These are phyloP conservation scores for Atkinsonella hypoxylon DNA, from an alignment of 2,329 filamentous ascomycete species.

Conservation along the genomic window DNA sequence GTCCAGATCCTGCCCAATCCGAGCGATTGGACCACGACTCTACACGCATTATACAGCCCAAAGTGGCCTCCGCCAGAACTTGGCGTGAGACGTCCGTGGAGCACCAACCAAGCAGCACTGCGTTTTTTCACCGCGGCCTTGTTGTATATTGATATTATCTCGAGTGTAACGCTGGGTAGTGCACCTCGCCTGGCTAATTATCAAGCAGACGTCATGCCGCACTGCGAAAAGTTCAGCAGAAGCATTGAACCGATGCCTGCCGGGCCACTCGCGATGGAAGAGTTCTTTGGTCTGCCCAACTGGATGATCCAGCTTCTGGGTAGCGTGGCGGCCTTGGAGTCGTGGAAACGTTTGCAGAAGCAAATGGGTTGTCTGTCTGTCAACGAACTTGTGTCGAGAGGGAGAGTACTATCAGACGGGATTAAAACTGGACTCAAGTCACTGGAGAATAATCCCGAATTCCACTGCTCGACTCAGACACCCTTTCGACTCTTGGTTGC, in stretches of 20 bases:
- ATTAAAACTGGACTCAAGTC: slow-evolving; percentile 21
- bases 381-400: slow-evolving; percentile 32
- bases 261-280: slow-evolving; percentile 30
- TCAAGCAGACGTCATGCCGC: slow-evolving; percentile 27
- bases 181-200: slow-evolving; percentile 30
- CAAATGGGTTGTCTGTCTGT: slow-evolving; percentile 31
- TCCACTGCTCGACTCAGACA: background rate
- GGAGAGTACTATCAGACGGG: slow-evolving; percentile 25
- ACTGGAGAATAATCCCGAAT: slow-evolving; percentile 15
- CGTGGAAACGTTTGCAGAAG: slow-evolving; percentile 40
- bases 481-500: slow-evolving; percentile 7
- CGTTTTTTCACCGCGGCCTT: slow-evolving; percentile 35
- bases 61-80: slow-evolving; percentile 23
- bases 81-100: slow-evolving; percentile 25
- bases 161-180: slow-evolving; percentile 32
- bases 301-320: slow-evolving; percentile 44
- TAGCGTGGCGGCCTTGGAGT: slow-evolving; percentile 39
- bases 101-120: slow-evolving; percentile 33
- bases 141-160: slow-evolving; percentile 37
- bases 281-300: slow-evolving; percentile 44
- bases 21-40: slow-evolving; percentile 24
- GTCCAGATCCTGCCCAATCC: slow-evolving; percentile 29
- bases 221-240: slow-evolving; percentile 12
- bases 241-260: slow-evolving; percentile 11
- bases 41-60: slow-evolving; percentile 19